A percentile compares a stretch with the other conserved stretches of the same genome.
These are phyloP conservation scores for Oryza meyeriana DNA, from an alignment of 176 grass and related monocot genomes.

Conservation along the genomic window DNA sequence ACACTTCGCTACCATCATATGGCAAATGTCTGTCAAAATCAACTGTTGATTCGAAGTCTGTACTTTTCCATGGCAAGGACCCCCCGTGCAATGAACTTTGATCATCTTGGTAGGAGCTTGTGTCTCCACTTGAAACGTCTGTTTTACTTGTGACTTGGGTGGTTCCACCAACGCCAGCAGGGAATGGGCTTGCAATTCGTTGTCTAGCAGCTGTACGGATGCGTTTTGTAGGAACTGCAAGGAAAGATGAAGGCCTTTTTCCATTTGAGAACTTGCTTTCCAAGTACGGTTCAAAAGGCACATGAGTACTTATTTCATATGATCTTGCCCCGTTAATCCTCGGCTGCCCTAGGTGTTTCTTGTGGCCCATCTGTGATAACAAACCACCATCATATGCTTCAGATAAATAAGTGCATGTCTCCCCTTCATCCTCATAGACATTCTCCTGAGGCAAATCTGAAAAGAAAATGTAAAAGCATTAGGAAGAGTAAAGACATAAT, in stretches of 20 bases:
- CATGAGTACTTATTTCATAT: slow-evolving; percentile 48
- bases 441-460: slow-evolving; percentile 63
- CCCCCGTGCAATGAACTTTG: slow-evolving; percentile 72
- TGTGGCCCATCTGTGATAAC: slow-evolving; percentile 50
- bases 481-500: slow-evolving; percentile 16
- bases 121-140: slow-evolving; percentile 91
- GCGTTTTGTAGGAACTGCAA: slow-evolving; percentile 76
- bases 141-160: slow-evolving; percentile 67
- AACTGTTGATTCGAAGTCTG: slow-evolving; percentile 68
- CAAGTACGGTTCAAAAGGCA: slow-evolving; percentile 56
- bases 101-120: slow-evolving; percentile 85
- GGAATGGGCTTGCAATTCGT: slow-evolving; percentile 58
- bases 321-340: slow-evolving; percentile 48
- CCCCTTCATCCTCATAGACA: slow-evolving; percentile 82
- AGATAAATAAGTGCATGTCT: slow-evolving; percentile 51
- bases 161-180: slow-evolving; percentile 25
- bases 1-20: slow-evolving; percentile 56
- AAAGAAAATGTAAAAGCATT: slow-evolving; percentile 28
- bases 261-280: slow-evolving; percentile 74
- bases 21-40: slow-evolving; percentile 54
- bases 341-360: slow-evolving; percentile 54
- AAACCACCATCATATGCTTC: slow-evolving; percentile 56
- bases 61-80: slow-evolving; percentile 60
- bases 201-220: slow-evolving; percentile 66
- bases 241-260: slow-evolving; percentile 66